Evolutionary conservation across 2,329 filamentous ascomycete species (phyloP), one percentile per base, ranked within the genome.

Genomic region (Fusarium tuaranense): DNA sequence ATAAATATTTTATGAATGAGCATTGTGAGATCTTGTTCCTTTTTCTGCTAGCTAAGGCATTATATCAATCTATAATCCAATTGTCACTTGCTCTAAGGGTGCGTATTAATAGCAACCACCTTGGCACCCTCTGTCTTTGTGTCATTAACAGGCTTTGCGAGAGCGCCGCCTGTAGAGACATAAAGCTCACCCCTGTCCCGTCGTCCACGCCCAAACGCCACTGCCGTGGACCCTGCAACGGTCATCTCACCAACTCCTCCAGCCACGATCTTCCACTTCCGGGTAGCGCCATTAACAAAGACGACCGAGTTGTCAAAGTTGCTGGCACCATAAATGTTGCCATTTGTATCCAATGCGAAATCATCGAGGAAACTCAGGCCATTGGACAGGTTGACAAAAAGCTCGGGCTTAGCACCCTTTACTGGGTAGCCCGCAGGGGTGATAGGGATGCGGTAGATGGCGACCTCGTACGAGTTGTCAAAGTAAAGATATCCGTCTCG

Each of bases 281-380:
- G 65, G 7, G 74, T 58, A 16, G 71, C 58, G 12, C 22, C 18
- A 12, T 79, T 53, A 0, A 77, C n/a, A 46, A 68, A 71, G 5
- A 75, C 65, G 14, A 79, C 25, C 0, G 70, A 71, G 62, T 79
- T 77, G 18, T 77, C 76, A 32, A 73, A 64, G 55, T 79, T 79
- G 20, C 57, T 78, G 0, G 75, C 32, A 0, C 48, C 71, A 25
- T 75, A 79, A 10, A 79, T 76, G 20, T 79, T 71, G 0, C 76
- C 76, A 0, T 63, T 36, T 1, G 20, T 13, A 6, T 74, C 75
- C 16, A 79, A 71, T 3, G 48, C 55, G 27, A 79, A 79, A 62
- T 79, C 78, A 18, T 79, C 78, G 5, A 79, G 60, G 13, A 76
- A 74, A 2, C 7, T 57, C 13, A 71, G 55, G 0, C 36, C 14